These are phyloP conservation scores for Agastache rugosa DNA, from an alignment of 257 asterid species.

Conservation along the genomic window DNA sequence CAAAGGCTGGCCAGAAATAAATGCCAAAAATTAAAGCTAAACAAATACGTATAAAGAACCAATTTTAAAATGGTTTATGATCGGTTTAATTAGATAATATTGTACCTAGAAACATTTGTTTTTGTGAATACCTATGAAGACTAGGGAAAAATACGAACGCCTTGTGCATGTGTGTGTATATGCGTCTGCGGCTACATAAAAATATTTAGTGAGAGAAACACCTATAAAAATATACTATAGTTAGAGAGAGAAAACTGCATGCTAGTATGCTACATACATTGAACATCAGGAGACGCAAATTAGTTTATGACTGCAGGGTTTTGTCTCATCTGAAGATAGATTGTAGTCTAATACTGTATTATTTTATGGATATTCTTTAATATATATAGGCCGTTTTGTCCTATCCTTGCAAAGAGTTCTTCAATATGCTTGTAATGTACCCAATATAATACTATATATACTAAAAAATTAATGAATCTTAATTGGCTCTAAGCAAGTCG, in stretches of 20 bases:
- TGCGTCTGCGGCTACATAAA: conserved; percentile 9
- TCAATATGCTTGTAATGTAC: neutral
- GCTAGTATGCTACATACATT: conserved; percentile 46
- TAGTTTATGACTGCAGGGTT: conserved; percentile 6
- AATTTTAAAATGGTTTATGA: neutral
- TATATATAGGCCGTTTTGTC: conserved; percentile 28
- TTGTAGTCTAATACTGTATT: neutral
- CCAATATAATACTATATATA: neutral
- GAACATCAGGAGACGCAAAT: conserved; percentile 21
- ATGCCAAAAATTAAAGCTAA: neutral
- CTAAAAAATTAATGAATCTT: neutral
- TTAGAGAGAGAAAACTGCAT: conserved; percentile 22
- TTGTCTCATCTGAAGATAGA: conserved; percentile 35
- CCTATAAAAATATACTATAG: neutral
- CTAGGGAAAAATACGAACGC: conserved; percentile 21
- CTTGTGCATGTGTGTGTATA: conserved; percentile 14
- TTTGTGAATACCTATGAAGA: conserved; percentile 24
- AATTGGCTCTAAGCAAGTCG: conserved; percentile 21
- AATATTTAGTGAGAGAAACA: conserved; percentile 10
- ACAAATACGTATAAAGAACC: neutral
- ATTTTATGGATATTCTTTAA: neutral
- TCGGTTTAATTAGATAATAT: neutral
- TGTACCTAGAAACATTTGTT: neutral
- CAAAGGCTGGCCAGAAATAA: conserved; percentile 6
- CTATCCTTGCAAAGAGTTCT: conserved; percentile 21